Evolutionary conservation across 176 grass and related monocot genomes (phyloP), one percentile per base, ranked within the genome.

Genomic region (Carex kokanica): DNA sequence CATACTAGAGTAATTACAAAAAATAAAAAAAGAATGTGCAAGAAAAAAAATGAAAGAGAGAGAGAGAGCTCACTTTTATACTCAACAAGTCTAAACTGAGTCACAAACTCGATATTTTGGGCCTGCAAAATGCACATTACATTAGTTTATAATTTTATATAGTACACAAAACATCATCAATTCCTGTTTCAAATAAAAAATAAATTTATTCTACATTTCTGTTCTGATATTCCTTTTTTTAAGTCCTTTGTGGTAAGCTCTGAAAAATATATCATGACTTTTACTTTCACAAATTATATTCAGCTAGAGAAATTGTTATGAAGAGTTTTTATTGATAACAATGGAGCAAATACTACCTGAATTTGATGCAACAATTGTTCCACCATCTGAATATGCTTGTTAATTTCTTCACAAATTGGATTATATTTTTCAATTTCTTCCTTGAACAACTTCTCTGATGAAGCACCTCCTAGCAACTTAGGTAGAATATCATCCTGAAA

Each of bases 341-440:
- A 78, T 4, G 15, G 21, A 9, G 24, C 10, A 11, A 31, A 79
- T 21, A 17, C 0, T 57, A 86, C 84, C 88, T 90, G 80, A 83
- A 90, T 90, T 83, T 90, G 81, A 58, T 81, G 62, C 64, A 89
- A 79, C 29, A 89, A 78, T 15, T 86, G 79, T 70, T 89, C 79
- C 53, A 68, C 68, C 6, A 79, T 74, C 74, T 90, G 64, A 80
- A 90, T 86, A 84, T 87, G 60, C n/a, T 73, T 64, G 8, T 63
- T 69, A 61, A 90, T 90, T 86, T 90, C 88, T 87, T 84, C 62
- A 58, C 84, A 84, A 66, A 86, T 74, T 68, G 74, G 84, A 73
- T 90, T 83, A 87, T 90, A 87, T 70, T 90, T 87, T 54, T 74
- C 38, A 57, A 90, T 74, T 79, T 90, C 88, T 52, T 84, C 87